phyloP scores from a whole-genome alignment of 768 basidiomycete genomes.

The Ramaria sp. region DNA sequence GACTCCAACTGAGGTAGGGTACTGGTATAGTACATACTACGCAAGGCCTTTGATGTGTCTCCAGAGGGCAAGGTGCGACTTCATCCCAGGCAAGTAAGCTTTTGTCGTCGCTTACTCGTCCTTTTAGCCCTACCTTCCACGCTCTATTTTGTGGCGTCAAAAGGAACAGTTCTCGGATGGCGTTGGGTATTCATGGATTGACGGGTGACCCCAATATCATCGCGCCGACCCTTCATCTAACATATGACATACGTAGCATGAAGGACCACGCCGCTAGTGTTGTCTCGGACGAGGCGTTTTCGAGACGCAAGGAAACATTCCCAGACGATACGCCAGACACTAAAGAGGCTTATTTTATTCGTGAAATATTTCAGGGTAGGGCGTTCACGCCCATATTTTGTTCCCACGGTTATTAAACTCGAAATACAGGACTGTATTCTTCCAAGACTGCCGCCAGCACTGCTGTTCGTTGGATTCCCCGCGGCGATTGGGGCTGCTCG shows the following conservation, averaged over 20 bases:
- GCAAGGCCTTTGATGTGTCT: constrained; percentile 88
- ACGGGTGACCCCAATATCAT: constrained; percentile 46
- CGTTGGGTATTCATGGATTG: constrained; percentile 98
- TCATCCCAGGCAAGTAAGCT: neutral
- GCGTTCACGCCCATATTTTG: neutral
- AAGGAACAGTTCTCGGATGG: constrained; percentile 99
- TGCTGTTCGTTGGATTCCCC: constrained; percentile 91
- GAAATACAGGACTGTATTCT: constrained; percentile 60
- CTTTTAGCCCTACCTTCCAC: constrained; percentile 78
- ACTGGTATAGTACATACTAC: constrained; percentile 66
- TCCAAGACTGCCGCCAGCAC: constrained; percentile 78
- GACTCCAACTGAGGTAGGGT: constrained; percentile 5
- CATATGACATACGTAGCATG: constrained; percentile 40
- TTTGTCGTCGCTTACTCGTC: neutral
- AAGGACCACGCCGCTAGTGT: constrained; percentile 72
- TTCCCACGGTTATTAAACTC: neutral
- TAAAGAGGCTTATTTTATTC: constrained; percentile 91
- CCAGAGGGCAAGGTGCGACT: constrained; percentile 59
- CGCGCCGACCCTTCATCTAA: neutral
- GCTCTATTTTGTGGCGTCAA: constrained; percentile 93
- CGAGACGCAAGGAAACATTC: constrained; percentile 65
- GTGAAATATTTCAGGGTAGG: constrained; percentile 82
- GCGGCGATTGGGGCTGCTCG: constrained; percentile 93
- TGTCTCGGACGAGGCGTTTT: constrained; percentile 77
- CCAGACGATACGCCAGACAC: constrained; percentile 78